These are phyloP conservation scores for Chrysosphaeria jannelii DNA, from an alignment of 2,329 filamentous ascomycete species.

Conservation along the genomic window DNA sequence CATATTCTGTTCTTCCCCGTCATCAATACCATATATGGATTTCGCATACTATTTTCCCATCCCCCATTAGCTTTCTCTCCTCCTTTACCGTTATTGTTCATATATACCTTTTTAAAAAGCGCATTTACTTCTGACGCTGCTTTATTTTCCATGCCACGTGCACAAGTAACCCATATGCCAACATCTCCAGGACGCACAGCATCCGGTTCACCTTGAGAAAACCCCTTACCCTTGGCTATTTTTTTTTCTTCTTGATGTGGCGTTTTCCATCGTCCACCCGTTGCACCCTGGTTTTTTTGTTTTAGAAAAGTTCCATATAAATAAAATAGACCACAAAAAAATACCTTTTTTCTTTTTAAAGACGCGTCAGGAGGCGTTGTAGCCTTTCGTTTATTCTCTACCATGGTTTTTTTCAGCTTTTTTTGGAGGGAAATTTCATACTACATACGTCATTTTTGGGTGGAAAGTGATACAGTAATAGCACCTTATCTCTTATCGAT, in stretches of 20 bases:
- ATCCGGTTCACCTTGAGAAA: slow-evolving; percentile 13
- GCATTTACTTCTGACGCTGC: slow-evolving; percentile 34
- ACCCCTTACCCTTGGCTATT: no score
- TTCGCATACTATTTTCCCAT: background rate
- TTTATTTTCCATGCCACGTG: slow-evolving; percentile 37
- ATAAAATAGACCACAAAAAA: no score
- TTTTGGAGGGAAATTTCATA: no score
- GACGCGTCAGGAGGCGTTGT: no score
- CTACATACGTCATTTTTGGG: no score
- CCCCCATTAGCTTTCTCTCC: slow-evolving; percentile 6
- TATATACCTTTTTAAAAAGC: slow-evolving; percentile 19
- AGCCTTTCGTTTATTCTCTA: no score
- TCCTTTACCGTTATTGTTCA: slow-evolving; percentile 24
- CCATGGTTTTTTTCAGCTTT: no score
- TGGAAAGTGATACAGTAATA: no score
- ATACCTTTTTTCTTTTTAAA: no score
- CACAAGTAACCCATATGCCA: slow-evolving; percentile 54
- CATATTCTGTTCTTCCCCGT: background rate
- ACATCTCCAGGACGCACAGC: slow-evolving; percentile 33
- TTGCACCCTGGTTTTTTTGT: no score
- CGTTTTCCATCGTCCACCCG: slow-evolving; percentile 19
- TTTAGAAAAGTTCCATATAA: no score
- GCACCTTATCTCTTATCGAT: no score
- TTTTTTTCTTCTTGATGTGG: slow-evolving; percentile 24
- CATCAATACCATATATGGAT: background rate